Base-by-base conservation (phyloP, 805 yeast genomes). In the Wickerhamomyces ciferrii region DNA sequence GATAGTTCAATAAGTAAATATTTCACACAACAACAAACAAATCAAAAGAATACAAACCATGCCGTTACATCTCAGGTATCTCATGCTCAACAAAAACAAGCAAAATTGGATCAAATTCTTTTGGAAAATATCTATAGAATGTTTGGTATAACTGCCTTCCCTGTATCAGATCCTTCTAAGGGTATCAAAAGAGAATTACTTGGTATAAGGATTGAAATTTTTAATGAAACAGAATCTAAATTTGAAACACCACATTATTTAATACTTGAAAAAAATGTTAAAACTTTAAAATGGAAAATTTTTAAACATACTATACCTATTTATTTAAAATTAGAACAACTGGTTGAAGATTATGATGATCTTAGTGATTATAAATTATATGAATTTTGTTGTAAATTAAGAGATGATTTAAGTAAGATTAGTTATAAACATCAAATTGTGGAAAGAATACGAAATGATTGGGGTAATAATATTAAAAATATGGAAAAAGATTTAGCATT, bases 171-270 rank as follows among this genome's bases (percentile, higher is more conserved):
- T 42, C 71, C 72, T 4, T 48, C 60, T n/a, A 61, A 61, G 10
- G 41, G 45, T 31, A 31, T 54, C 2, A 42, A 47, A 10, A 47
- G 50, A 38, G 53, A 54, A 19, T 58, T 68, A 53, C 17, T 69
- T 0, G 74, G 74, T 2, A 55, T 70, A n/a, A 52, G 75, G 37
- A 56, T 70, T n/a, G 75, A 70, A 47, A 51, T 67, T 1, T 69
- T 62, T 45, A 62, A 68, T 43, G 63, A 61, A 19, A 14, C 44
- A 1, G 44, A 42, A 7, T 25, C 54, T 5, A 48, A 41, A 23
- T 69, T 65, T 50, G 70, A 68, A 23, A 53, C 53, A 17, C 72
- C 73, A 4, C 61, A 61, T 44, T 70, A 69, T 44, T 47, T 70
- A 6, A 51, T 70, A 15, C 52, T 69, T 20, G 66, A 66, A 43